A percentile compares a stretch with the other conserved stretches of the same genome.
phyloP scores from a whole-genome alignment of 768 basidiomycete species.

The Tricholoma sp. region DNA sequence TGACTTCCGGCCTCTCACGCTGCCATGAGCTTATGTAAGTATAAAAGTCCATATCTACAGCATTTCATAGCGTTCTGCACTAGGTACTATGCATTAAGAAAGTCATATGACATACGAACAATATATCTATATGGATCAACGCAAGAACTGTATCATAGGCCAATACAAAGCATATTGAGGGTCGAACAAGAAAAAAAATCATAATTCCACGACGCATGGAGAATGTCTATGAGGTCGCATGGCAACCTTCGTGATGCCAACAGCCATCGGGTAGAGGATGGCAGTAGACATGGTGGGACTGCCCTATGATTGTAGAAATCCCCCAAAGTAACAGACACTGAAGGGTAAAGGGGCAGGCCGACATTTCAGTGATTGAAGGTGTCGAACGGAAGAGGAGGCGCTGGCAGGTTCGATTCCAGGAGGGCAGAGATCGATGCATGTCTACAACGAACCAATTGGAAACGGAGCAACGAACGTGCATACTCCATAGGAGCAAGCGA shows the following conservation, averaged over 20 bases:
- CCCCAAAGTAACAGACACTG: not conserved
- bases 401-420: constrained; percentile 10
- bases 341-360: not conserved
- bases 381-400: constrained; percentile 2
- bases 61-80: too few species aligned
- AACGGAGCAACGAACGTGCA: constrained; percentile 4
- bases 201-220: not conserved
- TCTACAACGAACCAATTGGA: constrained; percentile 9
- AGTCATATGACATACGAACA: not conserved
- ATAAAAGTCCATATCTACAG: too few species aligned
- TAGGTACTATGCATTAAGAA: not conserved
- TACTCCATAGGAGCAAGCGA: constrained; percentile 3
- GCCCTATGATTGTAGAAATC: not conserved
- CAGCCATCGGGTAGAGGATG: not conserved
- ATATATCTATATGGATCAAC: not conserved
- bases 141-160: not conserved
- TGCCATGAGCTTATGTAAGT: too few species aligned
- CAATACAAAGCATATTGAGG: not conserved
- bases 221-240: not conserved
- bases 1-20: not conserved
- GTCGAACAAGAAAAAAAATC: not conserved
- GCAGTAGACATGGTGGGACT: not conserved
- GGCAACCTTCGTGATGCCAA: not conserved
- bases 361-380: constrained; percentile 3
- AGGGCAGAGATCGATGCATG: constrained; percentile 9